Conservation (phyloP, 345 rosid species). For the Geranium brycei region DNA sequence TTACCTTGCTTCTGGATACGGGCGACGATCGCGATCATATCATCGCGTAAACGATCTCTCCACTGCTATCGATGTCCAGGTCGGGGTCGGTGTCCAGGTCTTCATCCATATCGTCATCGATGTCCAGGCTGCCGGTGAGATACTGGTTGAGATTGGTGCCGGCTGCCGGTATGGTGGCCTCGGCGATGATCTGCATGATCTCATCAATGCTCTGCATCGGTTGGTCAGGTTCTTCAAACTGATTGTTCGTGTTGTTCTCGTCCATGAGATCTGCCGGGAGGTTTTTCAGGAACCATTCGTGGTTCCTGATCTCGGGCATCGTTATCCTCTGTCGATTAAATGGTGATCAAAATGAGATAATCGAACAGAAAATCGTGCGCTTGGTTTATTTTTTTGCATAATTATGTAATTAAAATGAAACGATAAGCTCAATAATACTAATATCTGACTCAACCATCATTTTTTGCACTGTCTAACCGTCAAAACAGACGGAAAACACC, state of each 20-base stretch:
- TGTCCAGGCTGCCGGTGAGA: slow-evolving; percentile 68
- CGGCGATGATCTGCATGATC: slow-evolving; percentile 90
- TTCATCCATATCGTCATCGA: slow-evolving; percentile 95
- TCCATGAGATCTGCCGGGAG: slow-evolving; percentile 77
- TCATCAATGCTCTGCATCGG: slow-evolving; percentile 71
- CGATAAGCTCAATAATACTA: too few species aligned
- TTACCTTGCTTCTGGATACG: background rate
- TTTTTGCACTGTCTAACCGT: too few species aligned
- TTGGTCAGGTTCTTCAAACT: slow-evolving; percentile 76
- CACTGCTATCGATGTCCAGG: slow-evolving; percentile 90
- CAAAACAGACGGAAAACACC: too few species aligned
- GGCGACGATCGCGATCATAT: slow-evolving; percentile 13
- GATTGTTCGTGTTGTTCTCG: slow-evolving; percentile 35
- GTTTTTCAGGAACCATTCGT: slow-evolving; percentile 93
- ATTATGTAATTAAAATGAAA: too few species aligned
- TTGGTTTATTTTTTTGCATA: too few species aligned
- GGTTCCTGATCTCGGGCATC: slow-evolving; percentile 75
- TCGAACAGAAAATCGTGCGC: too few species aligned
- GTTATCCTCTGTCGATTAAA: slow-evolving; percentile 63
- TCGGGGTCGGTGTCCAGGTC: slow-evolving; percentile 84
- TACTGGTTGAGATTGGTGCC: slow-evolving; percentile 62
- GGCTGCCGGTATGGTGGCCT: slow-evolving; percentile 83
- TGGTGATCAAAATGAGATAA: background rate
- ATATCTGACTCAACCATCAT: too few species aligned
- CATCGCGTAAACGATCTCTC: slow-evolving; percentile 88